Conservation (phyloP, 2,329 filamentous ascomycete genomes). For the Claviceps pusilla region DNA sequence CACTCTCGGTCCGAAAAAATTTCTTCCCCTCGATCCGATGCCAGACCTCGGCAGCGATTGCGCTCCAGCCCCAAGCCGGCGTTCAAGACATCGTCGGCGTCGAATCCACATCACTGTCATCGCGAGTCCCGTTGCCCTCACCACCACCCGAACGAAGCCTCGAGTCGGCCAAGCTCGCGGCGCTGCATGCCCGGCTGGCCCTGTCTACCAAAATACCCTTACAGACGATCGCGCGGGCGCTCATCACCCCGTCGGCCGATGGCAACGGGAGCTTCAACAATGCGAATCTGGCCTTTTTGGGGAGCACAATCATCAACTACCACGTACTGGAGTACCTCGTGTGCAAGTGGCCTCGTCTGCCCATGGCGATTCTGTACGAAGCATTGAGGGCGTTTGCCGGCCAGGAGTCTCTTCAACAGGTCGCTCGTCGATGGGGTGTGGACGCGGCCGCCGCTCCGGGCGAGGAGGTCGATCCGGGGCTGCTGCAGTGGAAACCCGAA, state of each 20-base stretch:
- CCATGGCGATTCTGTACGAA: conserved; percentile 73
- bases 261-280: conserved; percentile 75
- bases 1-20: conserved; percentile 12
- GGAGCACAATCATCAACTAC: conserved; percentile 70
- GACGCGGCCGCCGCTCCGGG: conserved; percentile 77
- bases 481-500: conserved; percentile 61
- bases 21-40: conserved; percentile 14
- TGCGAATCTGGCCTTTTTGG: conserved; percentile 63
- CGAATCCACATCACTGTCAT: conserved; percentile 7
- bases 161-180: conserved; percentile 75
- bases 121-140: conserved; percentile 42
- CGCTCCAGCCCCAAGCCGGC: conserved; percentile 5
- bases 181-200: conserved; percentile 76
- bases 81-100: conserved; percentile 8
- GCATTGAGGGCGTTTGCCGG: conserved; percentile 77
- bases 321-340: conserved; percentile 80
- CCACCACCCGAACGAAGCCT: conserved; percentile 52
- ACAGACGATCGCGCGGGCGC: conserved; percentile 69
- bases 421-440: conserved; percentile 81
- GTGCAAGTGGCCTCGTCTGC: conserved; percentile 79
- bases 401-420: conserved; percentile 52
- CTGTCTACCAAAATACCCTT: conserved; percentile 71
- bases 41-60: conserved; percentile 20
- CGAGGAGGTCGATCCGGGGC: conserved; percentile 77
- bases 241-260: conserved; percentile 79